Conservation (phyloP, 2,329 filamentous ascomycete species). For the Ophiostoma quercus region DNA sequence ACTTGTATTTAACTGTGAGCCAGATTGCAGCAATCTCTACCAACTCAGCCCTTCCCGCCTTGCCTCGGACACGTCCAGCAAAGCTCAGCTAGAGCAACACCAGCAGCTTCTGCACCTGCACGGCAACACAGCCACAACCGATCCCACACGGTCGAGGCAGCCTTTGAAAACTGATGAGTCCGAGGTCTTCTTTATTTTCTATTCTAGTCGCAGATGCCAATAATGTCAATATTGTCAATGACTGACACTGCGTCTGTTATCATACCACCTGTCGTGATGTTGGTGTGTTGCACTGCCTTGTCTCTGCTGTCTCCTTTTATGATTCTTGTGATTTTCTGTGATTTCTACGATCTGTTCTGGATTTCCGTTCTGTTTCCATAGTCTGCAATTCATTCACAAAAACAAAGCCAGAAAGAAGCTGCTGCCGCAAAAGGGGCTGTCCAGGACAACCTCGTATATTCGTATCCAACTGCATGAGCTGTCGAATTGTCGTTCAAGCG, state of each 20-base stretch:
- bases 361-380: too few species aligned
- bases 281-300: background rate
- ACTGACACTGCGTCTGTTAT: background rate
- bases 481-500: background rate
- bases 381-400: background rate
- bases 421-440: background rate
- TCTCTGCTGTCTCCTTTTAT: background rate
- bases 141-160: background rate
- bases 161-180: too few species aligned
- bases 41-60: background rate
- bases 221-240: too few species aligned
- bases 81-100: background rate
- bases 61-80: background rate
- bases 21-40: too few species aligned
- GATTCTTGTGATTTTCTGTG: too few species aligned
- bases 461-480: background rate
- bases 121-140: slow-evolving; percentile 7
- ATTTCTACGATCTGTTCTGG: too few species aligned
- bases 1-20: too few species aligned
- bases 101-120: background rate
- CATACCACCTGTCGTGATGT: background rate
- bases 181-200: background rate
- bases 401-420: background rate
- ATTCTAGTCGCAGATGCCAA: too few species aligned
- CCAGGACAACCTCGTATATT: background rate